Base-by-base conservation (phyloP, 108 stramenopile genomes). In the Conticribra weissflogii region DNA sequence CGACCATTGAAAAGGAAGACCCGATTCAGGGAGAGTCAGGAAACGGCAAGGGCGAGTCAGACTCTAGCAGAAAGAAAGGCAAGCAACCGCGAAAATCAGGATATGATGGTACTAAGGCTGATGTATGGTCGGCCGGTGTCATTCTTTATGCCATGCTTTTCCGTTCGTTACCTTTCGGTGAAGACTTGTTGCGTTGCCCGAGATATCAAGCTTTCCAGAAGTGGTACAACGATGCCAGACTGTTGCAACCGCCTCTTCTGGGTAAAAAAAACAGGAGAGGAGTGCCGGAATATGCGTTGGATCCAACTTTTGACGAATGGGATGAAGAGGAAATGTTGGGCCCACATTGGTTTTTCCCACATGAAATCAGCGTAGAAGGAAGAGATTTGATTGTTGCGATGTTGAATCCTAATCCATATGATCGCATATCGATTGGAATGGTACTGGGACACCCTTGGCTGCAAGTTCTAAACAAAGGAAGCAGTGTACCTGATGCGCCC, bases 81-180 rank as follows among this genome's bases (percentile, higher is more conserved):
- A 54, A 22, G 48, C 30, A 60, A 59, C 30, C 56, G 54, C n/a
- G 2, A 51, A 56, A 23, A 36, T 53, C 18, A 16, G 89, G 89
- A 9, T 96, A 96, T 66, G 96, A 96, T 67, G 96, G 96, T 12
- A 83, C 87, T 31, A 93, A 93, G 65, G 96, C 92, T 3, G 96
- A 96, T 80, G 90, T 94, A 0, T 96, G 96, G 96, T 93, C 92
- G 68, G 89, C 93, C n/a, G 96, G 96, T 50, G 93, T 96, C 31
- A 96, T 96, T 51, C 70, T 96, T 18, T 96, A 94, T 62, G 91
- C 91, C 31, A 93, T 95, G 91, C 79, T 96, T 8, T 92, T 88
- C 55, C 86, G 88, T 25, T 92, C 90, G 28, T 69, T 96, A 3
- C 96, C 96, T 4, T 96, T 96, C 74, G 96, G 96, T 12, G 88